phyloP scores from a whole-genome alignment of 768 basidiomycete species.

The Suillus lakei region DNA sequence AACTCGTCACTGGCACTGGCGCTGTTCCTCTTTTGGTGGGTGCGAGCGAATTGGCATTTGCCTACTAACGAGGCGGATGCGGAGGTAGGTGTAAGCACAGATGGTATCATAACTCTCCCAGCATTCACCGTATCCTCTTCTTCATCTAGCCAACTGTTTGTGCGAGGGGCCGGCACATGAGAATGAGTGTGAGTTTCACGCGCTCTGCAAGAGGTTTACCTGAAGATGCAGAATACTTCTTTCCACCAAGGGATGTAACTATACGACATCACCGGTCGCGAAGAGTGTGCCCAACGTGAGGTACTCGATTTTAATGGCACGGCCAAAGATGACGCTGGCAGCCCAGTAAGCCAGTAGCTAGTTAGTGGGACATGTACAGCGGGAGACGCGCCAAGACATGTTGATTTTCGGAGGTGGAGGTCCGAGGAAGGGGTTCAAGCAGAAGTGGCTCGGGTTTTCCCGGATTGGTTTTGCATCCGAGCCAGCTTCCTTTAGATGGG shows the following conservation, averaged over 20 bases:
- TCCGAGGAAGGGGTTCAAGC: slow-evolving; percentile 7
- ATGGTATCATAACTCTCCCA: too few species aligned
- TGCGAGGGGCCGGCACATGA: too few species aligned
- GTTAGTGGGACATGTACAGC: slow-evolving; percentile 15
- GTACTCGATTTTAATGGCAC: too few species aligned
- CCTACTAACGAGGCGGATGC: slow-evolving; percentile 7
- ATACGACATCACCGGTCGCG: slow-evolving; percentile 57
- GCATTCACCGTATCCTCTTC: too few species aligned
- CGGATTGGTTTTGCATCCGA: slow-evolving; percentile 2
- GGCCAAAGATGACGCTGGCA: too few species aligned
- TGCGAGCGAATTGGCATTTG: slow-evolving; percentile 6
- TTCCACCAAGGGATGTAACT: slow-evolving; percentile 61
- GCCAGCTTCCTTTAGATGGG: too few species aligned
- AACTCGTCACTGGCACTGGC: slow-evolving; percentile 15
- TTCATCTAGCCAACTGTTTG: too few species aligned
- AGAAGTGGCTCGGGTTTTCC: slow-evolving; percentile 30
- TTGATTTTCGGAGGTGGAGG: slow-evolving; percentile 19
- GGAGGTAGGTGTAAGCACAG: too few species aligned
- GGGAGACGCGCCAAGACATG: slow-evolving; percentile 50
- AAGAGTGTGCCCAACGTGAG: slow-evolving; percentile 68
- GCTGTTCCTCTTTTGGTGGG: slow-evolving; percentile 6
- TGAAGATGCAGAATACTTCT: slow-evolving; percentile 46
- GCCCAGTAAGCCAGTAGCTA: background rate
- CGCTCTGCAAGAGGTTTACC: slow-evolving; percentile 54
- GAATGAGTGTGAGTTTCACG: slow-evolving; percentile 45